Base-by-base conservation (phyloP, 768 basidiomycete genomes). In the Collybia mongolica region DNA sequence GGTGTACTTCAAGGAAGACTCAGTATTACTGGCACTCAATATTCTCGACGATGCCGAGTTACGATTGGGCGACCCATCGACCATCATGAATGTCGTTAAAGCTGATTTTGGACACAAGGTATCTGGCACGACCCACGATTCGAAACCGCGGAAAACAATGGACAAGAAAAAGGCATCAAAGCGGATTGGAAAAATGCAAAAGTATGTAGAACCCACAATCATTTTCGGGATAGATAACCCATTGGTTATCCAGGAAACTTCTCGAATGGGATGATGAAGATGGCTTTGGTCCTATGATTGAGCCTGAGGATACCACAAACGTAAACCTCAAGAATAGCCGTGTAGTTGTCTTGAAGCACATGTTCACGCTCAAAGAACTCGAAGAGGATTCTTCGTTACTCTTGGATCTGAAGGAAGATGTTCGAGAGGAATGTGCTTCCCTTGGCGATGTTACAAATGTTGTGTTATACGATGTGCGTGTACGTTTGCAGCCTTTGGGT, bases 1-100 rank as follows among this genome's bases (percentile, higher is more conserved):
- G 50, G 93, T 98, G 28, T 99, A 90, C 68, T 96, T 98, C 77
- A 97, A 97, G 67, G 93, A 96, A 65, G 95, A 93, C 53, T 92
- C 89, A n/a, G 97, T 98, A 17, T 69, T 73, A 3, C 75, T 98
- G 47, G 96, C 95, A 7, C 62, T 90, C 54, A 88, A 77, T 57
- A 74, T 98, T 46, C 73, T 98, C 53, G 95, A 98, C 65, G 96
- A 98, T 52, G 91, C 91, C 1, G 94, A 97, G 65, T 72, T 99
- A 53, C 74, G 93, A 51, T 60, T 96, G 19, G 96, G 95, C 2
- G 88, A 90, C 39, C 68, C 87, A 6, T 77, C 77, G 6, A 83
- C 86, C 12, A 70, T 81, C 39, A 93, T 93, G 84, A 77, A 66
- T 46, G 88, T 94, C 22, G 69, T 82, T 49, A 82, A 81, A 55